Percentiles rank a stretch among this genome's conserved stretches.
Evolutionary conservation across 257 asterid genomes (phyloP).

Genomic region (Lycium barbarum): DNA sequence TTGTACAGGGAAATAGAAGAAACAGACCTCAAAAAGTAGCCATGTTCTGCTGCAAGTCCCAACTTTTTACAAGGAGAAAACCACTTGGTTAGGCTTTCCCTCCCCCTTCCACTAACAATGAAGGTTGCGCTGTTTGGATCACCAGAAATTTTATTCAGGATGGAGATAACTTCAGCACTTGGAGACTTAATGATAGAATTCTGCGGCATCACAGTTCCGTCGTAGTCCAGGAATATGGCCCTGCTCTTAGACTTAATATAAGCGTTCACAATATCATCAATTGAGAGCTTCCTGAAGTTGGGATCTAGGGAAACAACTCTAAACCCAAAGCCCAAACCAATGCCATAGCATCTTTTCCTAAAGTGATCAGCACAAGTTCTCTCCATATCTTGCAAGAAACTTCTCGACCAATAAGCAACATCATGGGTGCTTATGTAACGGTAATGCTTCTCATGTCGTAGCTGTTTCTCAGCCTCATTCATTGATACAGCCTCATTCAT

Average conservation of each 20-base stretch:
- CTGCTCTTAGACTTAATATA: conserved; percentile 65
- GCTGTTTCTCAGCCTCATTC: conserved; percentile 72
- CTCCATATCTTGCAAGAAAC: conserved; percentile 92
- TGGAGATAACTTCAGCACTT: conserved; percentile 62
- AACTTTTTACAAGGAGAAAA: conserved; percentile 72
- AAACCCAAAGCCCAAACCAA: conserved; percentile 85
- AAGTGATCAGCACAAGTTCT: conserved; percentile 82
- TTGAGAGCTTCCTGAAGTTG: conserved; percentile 70
- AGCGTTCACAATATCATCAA: conserved; percentile 70
- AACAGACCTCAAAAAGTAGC: conserved; percentile 74
- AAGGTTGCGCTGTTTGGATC: conserved; percentile 64
- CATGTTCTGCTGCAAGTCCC: conserved; percentile 93
- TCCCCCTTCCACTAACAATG: conserved; percentile 87
- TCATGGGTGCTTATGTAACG: conserved; percentile 76
- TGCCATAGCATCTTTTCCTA: conserved; percentile 77
- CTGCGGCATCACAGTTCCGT: conserved; percentile 86
- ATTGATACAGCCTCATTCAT: conserved; percentile 74
- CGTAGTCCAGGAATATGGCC: conserved; percentile 86
- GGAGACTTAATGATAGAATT: conserved; percentile 71
- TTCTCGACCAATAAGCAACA: conserved; percentile 81
- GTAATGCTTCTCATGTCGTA: conserved; percentile 85
- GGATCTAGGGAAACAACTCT: conserved; percentile 85
- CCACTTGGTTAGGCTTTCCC: conserved; percentile 72
- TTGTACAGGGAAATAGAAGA: background rate
- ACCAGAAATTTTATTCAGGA: conserved; percentile 65